Evolutionary conservation across 2,329 filamentous ascomycete species (phyloP).

Genomic region (Fusarium tupiense): DNA sequence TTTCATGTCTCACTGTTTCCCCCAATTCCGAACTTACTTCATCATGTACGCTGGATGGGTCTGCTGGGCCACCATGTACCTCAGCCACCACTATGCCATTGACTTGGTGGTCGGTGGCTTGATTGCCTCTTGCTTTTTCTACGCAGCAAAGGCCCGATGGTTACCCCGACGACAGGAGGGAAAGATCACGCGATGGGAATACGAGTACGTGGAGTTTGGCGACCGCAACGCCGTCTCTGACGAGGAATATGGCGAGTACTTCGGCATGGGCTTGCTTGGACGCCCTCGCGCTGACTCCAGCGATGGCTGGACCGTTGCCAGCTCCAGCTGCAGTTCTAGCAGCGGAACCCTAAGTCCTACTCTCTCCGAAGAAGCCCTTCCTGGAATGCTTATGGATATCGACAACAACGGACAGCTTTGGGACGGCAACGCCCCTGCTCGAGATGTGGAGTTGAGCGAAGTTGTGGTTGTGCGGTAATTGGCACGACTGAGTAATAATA

Average conservation of each 20-base stretch:
- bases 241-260: constrained; percentile 60
- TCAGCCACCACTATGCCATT: constrained; percentile 96
- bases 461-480: constrained; percentile 55
- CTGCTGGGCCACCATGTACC: constrained; percentile 99
- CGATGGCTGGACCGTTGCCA: constrained; percentile 91
- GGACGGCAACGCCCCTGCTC: constrained; percentile 43
- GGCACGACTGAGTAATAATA: neutral
- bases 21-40: constrained; percentile 81
- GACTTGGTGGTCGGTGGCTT: constrained; percentile 89
- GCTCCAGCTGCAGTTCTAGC: constrained; percentile 68
- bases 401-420: constrained; percentile 48
- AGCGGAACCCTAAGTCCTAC: constrained; percentile 62
- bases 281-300: constrained; percentile 64
- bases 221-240: constrained; percentile 60
- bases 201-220: constrained; percentile 90
- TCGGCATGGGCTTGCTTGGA: constrained; percentile 58
- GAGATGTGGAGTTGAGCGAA: constrained; percentile 58
- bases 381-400: constrained; percentile 50
- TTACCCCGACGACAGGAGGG: constrained; percentile 83
- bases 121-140: constrained; percentile 81
- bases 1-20: constrained; percentile 94
- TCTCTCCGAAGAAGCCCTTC: constrained; percentile 55
- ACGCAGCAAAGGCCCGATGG: constrained; percentile 81
- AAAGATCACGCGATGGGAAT: constrained; percentile 92
- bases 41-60: constrained; percentile 89